phyloP scores from a whole-genome alignment of 2,329 filamentous ascomycete genomes.

The Stachybotrys chartarum region DNA sequence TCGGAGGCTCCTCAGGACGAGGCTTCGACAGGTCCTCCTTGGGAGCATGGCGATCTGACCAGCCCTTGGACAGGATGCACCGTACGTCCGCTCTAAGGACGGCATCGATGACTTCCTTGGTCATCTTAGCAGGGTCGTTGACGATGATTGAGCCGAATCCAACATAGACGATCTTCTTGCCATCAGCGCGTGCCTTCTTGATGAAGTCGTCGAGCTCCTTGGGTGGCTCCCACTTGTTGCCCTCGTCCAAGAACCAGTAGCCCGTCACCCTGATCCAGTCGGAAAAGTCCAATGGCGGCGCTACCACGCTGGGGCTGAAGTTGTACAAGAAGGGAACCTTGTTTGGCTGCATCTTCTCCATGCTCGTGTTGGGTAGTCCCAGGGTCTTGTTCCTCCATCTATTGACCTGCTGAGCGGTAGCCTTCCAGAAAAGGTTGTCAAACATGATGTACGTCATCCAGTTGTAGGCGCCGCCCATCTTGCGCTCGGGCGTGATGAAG shows the following conservation, averaged over 20 bases:
- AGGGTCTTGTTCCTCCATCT: conserved; percentile 81
- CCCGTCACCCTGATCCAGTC: conserved; percentile 97
- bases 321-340: conserved; percentile 99
- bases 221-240: conserved; percentile 62
- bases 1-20: conserved; percentile 54
- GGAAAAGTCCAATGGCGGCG: conserved; percentile 87
- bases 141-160: conserved; percentile 97
- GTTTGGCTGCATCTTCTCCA: conserved; percentile 91
- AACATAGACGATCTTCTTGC: conserved; percentile 91
- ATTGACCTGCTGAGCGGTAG: conserved; percentile 86
- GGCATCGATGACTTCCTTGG: conserved; percentile 85
- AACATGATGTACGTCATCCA: conserved; percentile 94
- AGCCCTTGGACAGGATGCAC: conserved; percentile 92
- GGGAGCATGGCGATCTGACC: conserved; percentile 71
- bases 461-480: conserved; percentile 93
- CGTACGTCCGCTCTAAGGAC: conserved; percentile 87
- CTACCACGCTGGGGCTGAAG: conserved; percentile 90
- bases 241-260: conserved; percentile 95
- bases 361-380: conserved; percentile 68
- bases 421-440: conserved; percentile 94
- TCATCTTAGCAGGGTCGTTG: conserved; percentile 79
- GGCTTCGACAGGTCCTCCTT: conserved; percentile 38
- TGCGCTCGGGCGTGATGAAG: conserved; percentile 86
- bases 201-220: conserved; percentile 76
- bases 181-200: conserved; percentile 67